A percentile compares a stretch with the other conserved stretches of the same genome.
Conservation (phyloP, 441 rosid genomes). For the Adansonia grandidieri region DNA sequence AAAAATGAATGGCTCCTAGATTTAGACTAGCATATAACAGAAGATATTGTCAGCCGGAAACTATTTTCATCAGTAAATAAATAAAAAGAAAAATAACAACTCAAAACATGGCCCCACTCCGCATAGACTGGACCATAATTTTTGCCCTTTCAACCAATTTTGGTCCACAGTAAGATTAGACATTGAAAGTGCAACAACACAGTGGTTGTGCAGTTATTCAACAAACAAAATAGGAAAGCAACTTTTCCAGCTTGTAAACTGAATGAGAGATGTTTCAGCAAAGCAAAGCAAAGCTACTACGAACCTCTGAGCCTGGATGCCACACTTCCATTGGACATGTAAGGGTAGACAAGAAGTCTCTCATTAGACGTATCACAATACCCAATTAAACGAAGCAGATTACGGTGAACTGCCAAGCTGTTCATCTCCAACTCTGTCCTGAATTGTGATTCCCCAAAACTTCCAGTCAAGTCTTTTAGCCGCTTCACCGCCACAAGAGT, state of each 20-base stretch:
- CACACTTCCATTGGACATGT: slow-evolving; percentile 90
- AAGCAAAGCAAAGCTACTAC: slow-evolving; percentile 29
- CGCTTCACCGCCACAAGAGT: slow-evolving; percentile 78
- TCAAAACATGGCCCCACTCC: not conserved
- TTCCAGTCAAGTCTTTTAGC: slow-evolving; percentile 70
- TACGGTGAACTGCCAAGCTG: slow-evolving; percentile 88
- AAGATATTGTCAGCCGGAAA: not conserved
- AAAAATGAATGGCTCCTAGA: not conserved
- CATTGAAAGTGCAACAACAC: not conserved
- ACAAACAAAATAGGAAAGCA: slow-evolving; percentile 9
- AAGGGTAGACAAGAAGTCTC: slow-evolving; percentile 87
- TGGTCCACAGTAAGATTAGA: slow-evolving; percentile 11
- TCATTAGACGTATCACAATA: slow-evolving; percentile 69
- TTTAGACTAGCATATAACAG: not conserved
- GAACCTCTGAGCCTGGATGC: slow-evolving; percentile 88
- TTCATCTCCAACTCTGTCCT: slow-evolving; percentile 88
- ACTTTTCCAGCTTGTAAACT: not conserved
- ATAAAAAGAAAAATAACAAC: not conserved
- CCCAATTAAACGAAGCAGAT: slow-evolving; percentile 76
- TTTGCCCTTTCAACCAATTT: not conserved
- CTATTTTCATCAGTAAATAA: not conserved
- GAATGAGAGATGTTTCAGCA: not conserved
- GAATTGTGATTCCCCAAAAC: slow-evolving; percentile 79
- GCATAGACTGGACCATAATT: not conserved
- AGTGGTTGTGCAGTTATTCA: not conserved